Conservation (phyloP, 108 stramenopile species). For the Cyclostephanos invisitatus region DNA sequence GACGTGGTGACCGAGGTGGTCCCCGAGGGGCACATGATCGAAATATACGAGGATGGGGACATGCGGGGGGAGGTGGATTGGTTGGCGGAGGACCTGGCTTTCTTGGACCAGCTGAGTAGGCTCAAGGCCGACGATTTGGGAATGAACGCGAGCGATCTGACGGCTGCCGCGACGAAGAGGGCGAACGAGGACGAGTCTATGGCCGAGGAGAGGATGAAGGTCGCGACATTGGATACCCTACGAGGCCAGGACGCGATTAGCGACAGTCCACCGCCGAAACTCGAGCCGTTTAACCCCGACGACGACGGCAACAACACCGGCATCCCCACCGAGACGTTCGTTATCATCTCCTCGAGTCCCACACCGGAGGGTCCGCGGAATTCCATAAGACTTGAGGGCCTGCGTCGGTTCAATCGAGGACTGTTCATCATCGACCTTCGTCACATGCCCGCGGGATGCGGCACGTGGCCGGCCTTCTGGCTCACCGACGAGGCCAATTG, state of each 20-base stretch:
- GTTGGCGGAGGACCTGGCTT: constrained; percentile 43
- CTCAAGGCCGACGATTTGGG: constrained; percentile 11
- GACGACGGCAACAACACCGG: constrained; percentile 5
- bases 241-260: neutral
- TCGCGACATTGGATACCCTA: neutral
- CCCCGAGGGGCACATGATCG: constrained; percentile 46
- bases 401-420: constrained; percentile 74
- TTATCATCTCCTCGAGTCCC: constrained; percentile 68
- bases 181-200: neutral
- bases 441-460: constrained; percentile 88
- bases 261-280: constrained; percentile 15
- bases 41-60: constrained; percentile 50
- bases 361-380: constrained; percentile 72
- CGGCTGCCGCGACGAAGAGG: neutral
- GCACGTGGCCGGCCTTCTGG: constrained; percentile 92
- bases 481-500: constrained; percentile 80
- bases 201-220: constrained; percentile 13
- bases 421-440: constrained; percentile 81
- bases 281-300: constrained; percentile 51
- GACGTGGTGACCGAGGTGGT: constrained; percentile 57
- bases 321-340: constrained; percentile 64
- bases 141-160: constrained; percentile 9
- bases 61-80: constrained; percentile 36
- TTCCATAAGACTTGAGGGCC: constrained; percentile 80
- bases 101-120: constrained; percentile 43